Evolutionary conservation across 1,284 basidiomycete genomes (phyloP), one percentile per base, ranked within the genome.

Genomic region (Moesziomyces globuligerus): DNA sequence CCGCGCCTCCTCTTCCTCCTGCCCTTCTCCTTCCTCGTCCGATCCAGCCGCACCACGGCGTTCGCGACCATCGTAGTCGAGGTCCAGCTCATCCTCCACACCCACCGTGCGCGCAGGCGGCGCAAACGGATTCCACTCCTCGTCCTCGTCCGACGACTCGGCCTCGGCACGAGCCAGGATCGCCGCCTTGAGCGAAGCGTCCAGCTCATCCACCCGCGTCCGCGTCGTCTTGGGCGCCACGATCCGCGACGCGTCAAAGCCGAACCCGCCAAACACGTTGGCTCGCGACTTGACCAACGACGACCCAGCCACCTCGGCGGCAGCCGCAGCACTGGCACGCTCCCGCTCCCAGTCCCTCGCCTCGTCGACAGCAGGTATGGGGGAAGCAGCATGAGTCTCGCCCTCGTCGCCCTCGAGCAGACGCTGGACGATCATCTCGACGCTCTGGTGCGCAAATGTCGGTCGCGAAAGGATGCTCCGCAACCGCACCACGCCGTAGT

Each of bases 81-180:
- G 46, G 24, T 74, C 72, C 48, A 74, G 37, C 55, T 74, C 72
- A 42, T 74, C 72, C 24, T 74, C 72, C 0, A 74, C 61, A 0
- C 72, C 72, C 18, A 70, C 67, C 18, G 59, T 64, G 7, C 62
- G 54, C 2, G 52, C 43, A 1, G 38, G 26, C 24, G 57, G 53
- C 26, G 54, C 57, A 20, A 72, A 72, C 1, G 68, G 68, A 37
- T 74, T 70, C 72, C 72, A 74, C 43, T 72, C 70, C 37, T 73
- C 65, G n/a, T 68, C 64, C 20, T 66, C 71, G 23, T 66, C 66
- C 1, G 68, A 34, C 32, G 32, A 34, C 32, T 34, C 58, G 0
- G 72, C 72, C 43, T 70, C 72, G 13, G 67, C 72, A 13, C 72
- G 57, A 7, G 72, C 66, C 11, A 74, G 58, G 20, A 74, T 70